A percentile compares a stretch with the other conserved stretches of the same genome.
These are phyloP conservation scores for Calycina herbarum DNA, from an alignment of 2,329 filamentous ascomycete genomes.

Conservation along the genomic window DNA sequence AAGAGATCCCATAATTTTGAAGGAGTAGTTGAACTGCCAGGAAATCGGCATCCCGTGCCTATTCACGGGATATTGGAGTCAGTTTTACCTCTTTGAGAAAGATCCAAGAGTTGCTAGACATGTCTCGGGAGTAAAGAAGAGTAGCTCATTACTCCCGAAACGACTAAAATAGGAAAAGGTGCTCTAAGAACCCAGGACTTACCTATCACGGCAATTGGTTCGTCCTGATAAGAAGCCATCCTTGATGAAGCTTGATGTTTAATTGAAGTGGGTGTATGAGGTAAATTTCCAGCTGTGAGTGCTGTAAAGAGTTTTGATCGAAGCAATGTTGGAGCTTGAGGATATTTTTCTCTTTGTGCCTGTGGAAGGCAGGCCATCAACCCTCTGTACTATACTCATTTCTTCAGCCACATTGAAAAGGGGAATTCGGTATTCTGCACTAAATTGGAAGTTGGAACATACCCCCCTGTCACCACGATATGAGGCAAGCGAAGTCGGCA, in stretches of 20 bases:
- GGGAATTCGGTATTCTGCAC: neutral
- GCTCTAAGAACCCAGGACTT: too few species aligned
- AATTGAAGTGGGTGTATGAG: neutral
- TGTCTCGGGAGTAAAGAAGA: too few species aligned
- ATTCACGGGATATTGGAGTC: slow-evolving; percentile 34
- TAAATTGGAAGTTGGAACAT: neutral
- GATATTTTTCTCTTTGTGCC: neutral
- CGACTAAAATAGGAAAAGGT: too few species aligned
- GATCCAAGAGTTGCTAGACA: too few species aligned
- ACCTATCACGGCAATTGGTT: slow-evolving; percentile 1
- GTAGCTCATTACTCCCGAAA: too few species aligned
- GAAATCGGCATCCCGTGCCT: slow-evolving; percentile 41
- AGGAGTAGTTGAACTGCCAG: slow-evolving; percentile 41
- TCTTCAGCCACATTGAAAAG: neutral
- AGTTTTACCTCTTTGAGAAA: too few species aligned
- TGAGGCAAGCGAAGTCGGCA: neutral
- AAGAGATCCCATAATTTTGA: slow-evolving; percentile 51
- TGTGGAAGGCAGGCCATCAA: neutral
- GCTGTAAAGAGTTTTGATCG: neutral
- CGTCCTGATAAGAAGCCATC: neutral
- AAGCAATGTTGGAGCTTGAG: slow-evolving; percentile 1
- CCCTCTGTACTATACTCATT: neutral
- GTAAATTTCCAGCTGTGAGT: neutral
- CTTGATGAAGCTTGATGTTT: neutral
- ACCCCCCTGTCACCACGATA: neutral